Evolutionary conservation across 2,329 filamentous ascomycete genomes (phyloP).

Genomic region (Colletotrichum sp.): DNA sequence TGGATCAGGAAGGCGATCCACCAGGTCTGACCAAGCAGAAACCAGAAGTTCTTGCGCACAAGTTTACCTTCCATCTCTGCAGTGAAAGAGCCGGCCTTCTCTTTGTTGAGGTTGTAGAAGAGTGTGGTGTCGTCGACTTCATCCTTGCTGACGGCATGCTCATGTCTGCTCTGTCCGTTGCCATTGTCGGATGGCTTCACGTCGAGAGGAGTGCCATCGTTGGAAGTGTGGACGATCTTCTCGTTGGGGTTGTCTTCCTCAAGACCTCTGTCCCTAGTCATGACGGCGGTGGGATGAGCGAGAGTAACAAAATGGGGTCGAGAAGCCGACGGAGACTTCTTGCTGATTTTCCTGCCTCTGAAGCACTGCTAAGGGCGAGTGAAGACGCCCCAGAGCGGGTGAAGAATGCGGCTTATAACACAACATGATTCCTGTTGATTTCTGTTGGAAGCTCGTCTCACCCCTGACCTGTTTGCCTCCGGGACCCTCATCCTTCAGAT

Average conservation of each 20-base stretch:
- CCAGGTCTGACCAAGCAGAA: constrained; percentile 24
- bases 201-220: neutral
- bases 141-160: constrained; percentile 11
- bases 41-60: constrained; percentile 28
- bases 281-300: neutral
- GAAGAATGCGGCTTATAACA: neutral
- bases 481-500: neutral
- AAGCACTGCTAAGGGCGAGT: neutral
- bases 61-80: constrained; percentile 6
- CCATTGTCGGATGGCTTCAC: neutral
- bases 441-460: neutral
- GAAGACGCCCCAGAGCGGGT: neutral
- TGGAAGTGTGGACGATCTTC: neutral
- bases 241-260: neutral
- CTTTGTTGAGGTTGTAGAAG: constrained; percentile 27
- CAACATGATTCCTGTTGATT: neutral
- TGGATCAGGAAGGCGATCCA: constrained; percentile 25
- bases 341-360: neutral
- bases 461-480: neutral
- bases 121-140: constrained; percentile 27
- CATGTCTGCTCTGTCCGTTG: neutral
- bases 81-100: constrained; percentile 12
- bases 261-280: neutral
- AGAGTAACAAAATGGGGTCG: neutral
- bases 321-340: neutral